These are phyloP conservation scores for Asterochloris erici DNA, from an alignment of 139 green algal genomes.

Conservation along the genomic window DNA sequence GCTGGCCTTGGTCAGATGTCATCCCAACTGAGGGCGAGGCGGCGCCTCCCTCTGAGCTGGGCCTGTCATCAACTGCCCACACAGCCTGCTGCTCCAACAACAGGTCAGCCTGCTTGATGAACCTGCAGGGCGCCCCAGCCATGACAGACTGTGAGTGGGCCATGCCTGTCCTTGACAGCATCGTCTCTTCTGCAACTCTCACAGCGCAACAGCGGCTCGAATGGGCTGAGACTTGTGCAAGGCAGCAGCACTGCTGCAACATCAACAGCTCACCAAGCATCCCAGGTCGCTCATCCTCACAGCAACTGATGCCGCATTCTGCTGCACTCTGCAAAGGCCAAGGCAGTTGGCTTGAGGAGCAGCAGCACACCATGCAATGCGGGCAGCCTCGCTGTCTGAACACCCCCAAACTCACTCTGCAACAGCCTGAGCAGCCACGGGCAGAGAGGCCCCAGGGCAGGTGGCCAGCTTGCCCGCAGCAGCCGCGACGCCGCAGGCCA, in stretches of 20 bases:
- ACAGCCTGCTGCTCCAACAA: not conserved
- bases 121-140: not conserved
- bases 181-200: not conserved
- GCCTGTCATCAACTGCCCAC: not conserved
- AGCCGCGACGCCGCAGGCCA: conserved; percentile 41
- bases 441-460: conserved; percentile 38
- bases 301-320: not conserved
- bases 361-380: not conserved
- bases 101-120: not conserved
- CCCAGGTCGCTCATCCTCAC: not conserved
- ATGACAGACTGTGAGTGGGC: not conserved
- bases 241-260: too few relatives aligned
- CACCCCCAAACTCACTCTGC: not conserved
- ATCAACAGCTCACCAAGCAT: too few relatives aligned
- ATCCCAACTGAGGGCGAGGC: too few relatives aligned
- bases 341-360: not conserved
- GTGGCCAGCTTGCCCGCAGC: conserved; percentile 45
- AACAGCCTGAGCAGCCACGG: conserved; percentile 35
- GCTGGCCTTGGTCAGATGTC: not conserved
- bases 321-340: not conserved
- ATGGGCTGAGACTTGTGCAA: too few relatives aligned
- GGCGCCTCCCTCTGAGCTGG: too few relatives aligned
- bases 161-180: not conserved
- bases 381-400: not conserved
- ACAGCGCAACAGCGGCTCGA: too few relatives aligned